Evolutionary conservation across 2,329 filamentous ascomycete genomes (phyloP).

Genomic region (Chaetomium sp.): DNA sequence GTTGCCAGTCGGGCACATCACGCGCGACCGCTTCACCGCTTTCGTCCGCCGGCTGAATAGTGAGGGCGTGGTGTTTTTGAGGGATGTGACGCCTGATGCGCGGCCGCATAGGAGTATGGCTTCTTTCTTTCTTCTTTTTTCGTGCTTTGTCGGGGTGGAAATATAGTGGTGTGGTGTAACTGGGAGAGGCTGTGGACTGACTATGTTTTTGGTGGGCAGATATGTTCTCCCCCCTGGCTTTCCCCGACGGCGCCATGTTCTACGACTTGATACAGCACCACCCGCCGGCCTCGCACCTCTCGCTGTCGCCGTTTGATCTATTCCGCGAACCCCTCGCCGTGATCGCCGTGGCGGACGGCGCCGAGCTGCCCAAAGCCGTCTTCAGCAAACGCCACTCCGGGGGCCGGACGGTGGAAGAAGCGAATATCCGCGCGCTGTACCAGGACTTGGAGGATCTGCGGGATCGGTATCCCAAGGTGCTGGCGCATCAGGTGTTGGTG

Average conservation of each 20-base stretch:
- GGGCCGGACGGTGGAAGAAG: conserved; percentile 46
- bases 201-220: conserved; percentile 43
- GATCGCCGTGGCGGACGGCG: conserved; percentile 77
- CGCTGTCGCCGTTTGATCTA: conserved; percentile 81
- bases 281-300: conserved; percentile 70
- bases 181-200: too few relatives aligned
- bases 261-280: conserved; percentile 81
- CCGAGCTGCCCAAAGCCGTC: conserved; percentile 52
- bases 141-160: too few relatives aligned
- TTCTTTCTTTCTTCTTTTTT: too few relatives aligned
- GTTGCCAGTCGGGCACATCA: conserved; percentile 81
- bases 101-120: conserved; percentile 73
- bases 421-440: conserved; percentile 52
- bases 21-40: conserved; percentile 67
- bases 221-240: conserved; percentile 88
- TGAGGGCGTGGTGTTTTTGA: conserved; percentile 75
- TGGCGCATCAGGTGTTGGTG: conserved; percentile 71
- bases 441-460: conserved; percentile 65
- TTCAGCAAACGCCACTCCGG: conserved; percentile 50
- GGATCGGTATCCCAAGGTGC: conserved; percentile 66
- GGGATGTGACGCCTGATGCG: conserved; percentile 79
- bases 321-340: conserved; percentile 79
- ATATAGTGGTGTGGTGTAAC: too few relatives aligned
- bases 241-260: conserved; percentile 77
- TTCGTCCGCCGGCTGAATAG: conserved; percentile 73